A percentile compares a stretch with the other conserved stretches of the same genome.
Evolutionary conservation across 768 basidiomycete species (phyloP).

Genomic region (Hypholoma sublateritium): DNA sequence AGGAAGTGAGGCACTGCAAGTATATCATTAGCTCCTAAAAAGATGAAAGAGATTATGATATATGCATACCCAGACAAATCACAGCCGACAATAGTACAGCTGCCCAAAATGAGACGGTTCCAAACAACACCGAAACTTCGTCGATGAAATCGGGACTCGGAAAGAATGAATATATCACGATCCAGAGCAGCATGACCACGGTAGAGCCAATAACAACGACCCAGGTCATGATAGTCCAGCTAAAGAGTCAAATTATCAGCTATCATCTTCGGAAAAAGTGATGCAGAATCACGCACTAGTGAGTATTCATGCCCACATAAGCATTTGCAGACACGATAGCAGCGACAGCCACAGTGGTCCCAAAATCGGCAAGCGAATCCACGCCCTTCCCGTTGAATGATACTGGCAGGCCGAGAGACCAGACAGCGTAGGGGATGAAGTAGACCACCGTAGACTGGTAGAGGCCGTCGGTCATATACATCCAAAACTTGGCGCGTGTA

Average conservation of each 20-base stretch:
- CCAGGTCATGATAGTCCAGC: conserved; percentile 88
- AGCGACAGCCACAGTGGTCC: conserved; percentile 86
- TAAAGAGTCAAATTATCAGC: conserved; percentile 22
- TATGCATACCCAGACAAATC: conserved; percentile 66
- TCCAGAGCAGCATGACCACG: conserved; percentile 84
- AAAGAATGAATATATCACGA: conserved; percentile 85
- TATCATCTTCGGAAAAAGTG: conserved; percentile 1
- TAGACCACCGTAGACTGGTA: conserved; percentile 90
- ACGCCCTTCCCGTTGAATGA: conserved; percentile 83
- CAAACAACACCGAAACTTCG: conserved; percentile 73
- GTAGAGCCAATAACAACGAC: conserved; percentile 77
- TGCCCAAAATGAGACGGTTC: conserved; percentile 82
- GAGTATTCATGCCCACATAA: conserved; percentile 86
- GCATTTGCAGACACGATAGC: conserved; percentile 88
- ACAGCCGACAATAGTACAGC: conserved; percentile 68
- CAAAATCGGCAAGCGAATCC: conserved; percentile 82
- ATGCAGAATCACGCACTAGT: conserved; percentile 56
- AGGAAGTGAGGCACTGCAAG: conserved; percentile 76
- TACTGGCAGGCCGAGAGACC: conserved; percentile 60
- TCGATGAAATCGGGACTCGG: conserved; percentile 68
- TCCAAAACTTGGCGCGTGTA: conserved; percentile 89
- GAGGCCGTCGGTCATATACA: conserved; percentile 91
- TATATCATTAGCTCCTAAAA: neutral
- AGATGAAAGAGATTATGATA: too few species aligned
- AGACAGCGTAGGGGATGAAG: conserved; percentile 80